A percentile compares a stretch with the other conserved stretches of the same genome.
Conservation (phyloP, 2,329 filamentous ascomycete species). For the Capronia americana region DNA sequence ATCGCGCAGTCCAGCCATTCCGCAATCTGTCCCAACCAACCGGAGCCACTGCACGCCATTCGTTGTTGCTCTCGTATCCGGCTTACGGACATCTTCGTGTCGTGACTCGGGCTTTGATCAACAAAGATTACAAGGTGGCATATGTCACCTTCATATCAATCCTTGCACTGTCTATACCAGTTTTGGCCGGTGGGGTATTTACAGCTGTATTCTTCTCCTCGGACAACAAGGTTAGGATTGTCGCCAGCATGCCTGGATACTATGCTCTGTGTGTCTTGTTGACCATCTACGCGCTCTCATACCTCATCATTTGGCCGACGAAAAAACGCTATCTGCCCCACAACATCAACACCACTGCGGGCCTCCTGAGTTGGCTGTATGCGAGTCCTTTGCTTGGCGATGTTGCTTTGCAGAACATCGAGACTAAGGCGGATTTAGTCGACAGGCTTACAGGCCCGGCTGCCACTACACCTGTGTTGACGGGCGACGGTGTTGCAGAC, state of each 20-base stretch:
- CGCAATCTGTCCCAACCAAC: conserved; percentile 58
- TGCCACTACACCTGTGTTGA: conserved; percentile 47
- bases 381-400: conserved; percentile 75
- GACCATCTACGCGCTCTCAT: conserved; percentile 69
- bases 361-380: conserved; percentile 78
- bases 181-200: conserved; percentile 67
- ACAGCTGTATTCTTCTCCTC: conserved; percentile 64
- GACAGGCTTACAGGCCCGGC: conserved; percentile 65
- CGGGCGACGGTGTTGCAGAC: conserved; percentile 45
- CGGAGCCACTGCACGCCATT: conserved; percentile 62
- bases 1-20: conserved; percentile 66
- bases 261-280: conserved; percentile 75
- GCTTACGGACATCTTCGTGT: conserved; percentile 60
- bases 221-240: conserved; percentile 61
- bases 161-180: conserved; percentile 59
- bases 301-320: conserved; percentile 67
- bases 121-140: conserved; percentile 64
- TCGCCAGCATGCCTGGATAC: conserved; percentile 74
- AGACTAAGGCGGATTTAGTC: conserved; percentile 71
- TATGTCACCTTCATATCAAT: conserved; percentile 62
- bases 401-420: conserved; percentile 72
- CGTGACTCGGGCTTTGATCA: conserved; percentile 59
- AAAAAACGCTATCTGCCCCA: conserved; percentile 74
- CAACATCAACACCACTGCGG: conserved; percentile 72
- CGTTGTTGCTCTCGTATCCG: conserved; percentile 64